Base-by-base conservation (phyloP, 192 early-diverging fungal species). In the Powellomyces hirtus region DNA sequence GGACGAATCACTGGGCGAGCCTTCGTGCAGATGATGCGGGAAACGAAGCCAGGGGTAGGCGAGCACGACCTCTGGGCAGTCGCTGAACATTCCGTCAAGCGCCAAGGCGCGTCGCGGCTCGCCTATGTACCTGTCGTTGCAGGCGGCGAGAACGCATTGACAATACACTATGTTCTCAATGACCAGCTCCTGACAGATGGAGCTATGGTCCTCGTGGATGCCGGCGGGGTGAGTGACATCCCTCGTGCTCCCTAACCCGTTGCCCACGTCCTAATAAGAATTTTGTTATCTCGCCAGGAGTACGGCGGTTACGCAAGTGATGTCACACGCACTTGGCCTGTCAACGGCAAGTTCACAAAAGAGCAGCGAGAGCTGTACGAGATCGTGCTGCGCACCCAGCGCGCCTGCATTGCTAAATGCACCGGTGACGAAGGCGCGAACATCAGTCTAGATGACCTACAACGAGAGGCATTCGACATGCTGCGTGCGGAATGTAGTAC, bases 71-170 rank as follows among this genome's bases (percentile, higher is more conserved):
- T 98, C 16, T 86, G 88, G 55, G 84, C 89, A 11, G 85, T 85
- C 42, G 83, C 95, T 51, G 93, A 94, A 46, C 89, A 86, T 70
- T 80, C 89, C 29, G 86, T 86, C 50, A 68, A 81, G 51, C 77
- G 77, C 73, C 71, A 81, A 27, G 89, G 88, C 3, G 86, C 84
- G 0, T 81, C 79, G 35, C 81, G 85, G 36, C 75, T 94, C 27
- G 91, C 93, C 16, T 99, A 99, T 75, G 92, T 99, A 22, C 97
- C 97, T 1, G 97, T 99, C 3, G 93, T 99, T 22, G 97, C 95
- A 0, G 86, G 90, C 8, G 97, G 95, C 34, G 78, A 81, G 45
- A 97, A 97, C 69, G 94, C 94, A 7, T 71, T 96, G 64, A 89
- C 88, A 16, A 83, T 99, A 85, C 97, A 99, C 72, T 99, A 99